A percentile compares a stretch with the other conserved stretches of the same genome.
phyloP scores from a whole-genome alignment of 208 protist genomes.

The Crithidia acanthocephali region DNA sequence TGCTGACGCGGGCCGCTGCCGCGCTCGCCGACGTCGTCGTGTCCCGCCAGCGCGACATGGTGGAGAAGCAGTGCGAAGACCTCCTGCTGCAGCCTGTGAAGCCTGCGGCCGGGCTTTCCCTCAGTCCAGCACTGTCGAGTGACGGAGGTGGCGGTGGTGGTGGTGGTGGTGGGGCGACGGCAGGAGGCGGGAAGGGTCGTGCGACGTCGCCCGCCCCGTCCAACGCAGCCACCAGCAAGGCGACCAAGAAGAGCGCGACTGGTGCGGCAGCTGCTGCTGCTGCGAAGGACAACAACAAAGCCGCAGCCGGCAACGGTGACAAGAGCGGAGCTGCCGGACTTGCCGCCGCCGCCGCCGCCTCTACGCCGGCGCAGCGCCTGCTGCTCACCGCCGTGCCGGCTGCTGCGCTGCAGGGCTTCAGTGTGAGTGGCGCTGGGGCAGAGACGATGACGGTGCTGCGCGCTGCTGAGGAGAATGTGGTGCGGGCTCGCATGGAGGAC shows the following conservation, averaged over 20 bases:
- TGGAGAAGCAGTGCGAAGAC: constrained; percentile 25
- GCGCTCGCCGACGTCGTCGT: constrained; percentile 34
- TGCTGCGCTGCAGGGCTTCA: constrained; percentile 26
- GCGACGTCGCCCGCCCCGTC: background rate
- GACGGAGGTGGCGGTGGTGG: background rate
- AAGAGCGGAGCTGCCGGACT: background rate
- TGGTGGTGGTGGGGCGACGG: too few species aligned
- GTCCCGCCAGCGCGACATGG: constrained; percentile 9
- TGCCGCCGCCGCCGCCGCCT: background rate
- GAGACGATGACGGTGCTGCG: constrained; percentile 11
- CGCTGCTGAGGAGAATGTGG: constrained; percentile 11
- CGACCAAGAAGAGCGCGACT: constrained; percentile 9
- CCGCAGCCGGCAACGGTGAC: background rate
- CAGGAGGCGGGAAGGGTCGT: constrained; percentile 4
- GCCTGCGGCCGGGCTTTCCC: background rate
- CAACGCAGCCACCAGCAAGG: background rate
- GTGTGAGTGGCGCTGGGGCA: background rate
- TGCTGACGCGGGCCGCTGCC: constrained; percentile 57
- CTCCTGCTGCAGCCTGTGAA: constrained; percentile 10
- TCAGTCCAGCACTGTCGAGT: constrained; percentile 2
- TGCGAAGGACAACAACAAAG: background rate
- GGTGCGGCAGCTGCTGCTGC: constrained; percentile 17
- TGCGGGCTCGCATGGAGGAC: constrained; percentile 3
- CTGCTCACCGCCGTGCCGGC: constrained; percentile 7
- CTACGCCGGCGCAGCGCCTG: constrained; percentile 16